These are phyloP conservation scores for Dentipellis fragilis DNA, from an alignment of 768 basidiomycete species.

Conservation along the genomic window DNA sequence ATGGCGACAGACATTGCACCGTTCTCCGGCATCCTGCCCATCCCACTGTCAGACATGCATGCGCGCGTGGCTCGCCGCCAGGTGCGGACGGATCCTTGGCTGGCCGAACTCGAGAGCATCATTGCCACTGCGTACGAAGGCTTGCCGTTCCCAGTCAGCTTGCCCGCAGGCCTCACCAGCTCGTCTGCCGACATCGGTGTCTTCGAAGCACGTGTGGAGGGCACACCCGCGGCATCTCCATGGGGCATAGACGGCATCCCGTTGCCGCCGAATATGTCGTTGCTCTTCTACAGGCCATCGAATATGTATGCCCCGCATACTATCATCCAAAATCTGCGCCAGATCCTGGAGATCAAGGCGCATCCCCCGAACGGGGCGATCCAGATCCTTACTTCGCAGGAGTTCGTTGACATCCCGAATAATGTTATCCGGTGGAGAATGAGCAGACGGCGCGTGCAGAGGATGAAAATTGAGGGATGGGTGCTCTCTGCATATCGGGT, in stretches of 20 bases:
- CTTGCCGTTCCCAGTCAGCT: neutral
- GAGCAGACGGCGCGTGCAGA: conserved; percentile 9
- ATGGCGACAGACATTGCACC: neutral
- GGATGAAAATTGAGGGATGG: conserved; percentile 9
- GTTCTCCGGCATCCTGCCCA: neutral
- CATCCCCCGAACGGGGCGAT: neutral
- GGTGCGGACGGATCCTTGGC: neutral
- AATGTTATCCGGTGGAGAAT: conserved; percentile 9
- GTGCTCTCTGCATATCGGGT: conserved; percentile 2
- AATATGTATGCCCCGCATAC: neutral
- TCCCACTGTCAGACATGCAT: neutral
- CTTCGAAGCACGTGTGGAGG: neutral
- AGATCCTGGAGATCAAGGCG: neutral
- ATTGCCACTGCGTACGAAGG: neutral
- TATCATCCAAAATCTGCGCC: neutral
- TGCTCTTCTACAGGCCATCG: neutral
- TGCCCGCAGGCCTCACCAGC: neutral
- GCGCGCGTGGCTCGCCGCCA: neutral
- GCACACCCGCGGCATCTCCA: neutral
- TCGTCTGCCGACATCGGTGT: neutral
- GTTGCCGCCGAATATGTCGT: neutral
- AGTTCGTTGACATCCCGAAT: neutral
- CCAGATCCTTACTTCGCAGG: neutral
- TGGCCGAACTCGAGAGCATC: neutral
- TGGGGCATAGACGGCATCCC: neutral